phyloP scores from a whole-genome alignment of 306 rosid genomes.

The Vigna hirtella region DNA sequence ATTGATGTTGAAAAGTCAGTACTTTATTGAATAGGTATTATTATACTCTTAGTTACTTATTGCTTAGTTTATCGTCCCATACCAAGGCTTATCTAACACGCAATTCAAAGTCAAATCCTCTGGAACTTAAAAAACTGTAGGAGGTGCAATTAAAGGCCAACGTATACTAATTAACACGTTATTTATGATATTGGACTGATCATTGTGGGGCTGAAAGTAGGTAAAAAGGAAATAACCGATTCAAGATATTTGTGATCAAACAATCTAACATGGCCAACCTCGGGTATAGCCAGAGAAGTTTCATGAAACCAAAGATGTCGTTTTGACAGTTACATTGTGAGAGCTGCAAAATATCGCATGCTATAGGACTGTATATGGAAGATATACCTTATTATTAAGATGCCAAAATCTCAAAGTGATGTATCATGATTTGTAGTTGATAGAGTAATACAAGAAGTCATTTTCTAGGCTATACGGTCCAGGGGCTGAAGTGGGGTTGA shows the following conservation, averaged over 20 bases:
- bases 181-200: neutral
- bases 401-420: conserved; percentile 38
- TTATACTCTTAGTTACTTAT: neutral
- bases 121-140: neutral
- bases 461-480: conserved; percentile 32
- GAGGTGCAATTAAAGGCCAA: neutral
- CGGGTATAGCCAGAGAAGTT: neutral
- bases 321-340: neutral
- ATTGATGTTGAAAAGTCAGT: neutral
- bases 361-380: neutral
- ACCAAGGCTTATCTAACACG: neutral
- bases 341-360: neutral
- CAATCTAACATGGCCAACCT: neutral
- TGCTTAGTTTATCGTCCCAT: neutral
- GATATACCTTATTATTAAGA: neutral
- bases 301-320: neutral
- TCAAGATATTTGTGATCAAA: neutral
- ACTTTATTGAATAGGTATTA: neutral
- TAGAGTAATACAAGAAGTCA: conserved; percentile 22
- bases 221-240: neutral
- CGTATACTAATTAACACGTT: neutral
- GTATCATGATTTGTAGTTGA: neutral
- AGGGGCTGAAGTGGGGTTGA: conserved; percentile 37
- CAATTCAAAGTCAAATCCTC: neutral
- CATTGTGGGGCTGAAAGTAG: neutral